Evolutionary conservation across 495 filamentous ascomycete species (phyloP).

Genomic region (Penicillium bialowiezense): DNA sequence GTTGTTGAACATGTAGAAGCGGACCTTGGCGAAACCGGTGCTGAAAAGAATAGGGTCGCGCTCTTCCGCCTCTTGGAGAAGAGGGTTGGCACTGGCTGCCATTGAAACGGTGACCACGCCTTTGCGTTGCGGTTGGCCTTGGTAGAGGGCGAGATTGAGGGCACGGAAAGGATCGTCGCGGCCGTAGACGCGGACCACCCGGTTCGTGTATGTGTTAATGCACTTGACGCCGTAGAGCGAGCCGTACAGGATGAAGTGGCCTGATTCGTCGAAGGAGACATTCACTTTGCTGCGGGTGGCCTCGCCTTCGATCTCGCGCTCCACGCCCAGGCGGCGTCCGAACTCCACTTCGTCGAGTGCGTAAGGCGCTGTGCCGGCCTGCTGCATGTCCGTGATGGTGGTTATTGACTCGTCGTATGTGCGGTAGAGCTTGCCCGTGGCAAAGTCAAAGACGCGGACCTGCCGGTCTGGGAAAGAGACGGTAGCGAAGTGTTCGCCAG

Average conservation of each 20-base stretch:
- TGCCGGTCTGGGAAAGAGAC: constrained; percentile 93
- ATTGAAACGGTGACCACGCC: constrained; percentile 92
- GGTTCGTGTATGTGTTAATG: constrained; percentile 91
- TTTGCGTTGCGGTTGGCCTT: constrained; percentile 91
- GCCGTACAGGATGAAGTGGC: constrained; percentile 91
- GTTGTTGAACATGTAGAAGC: constrained; percentile 98
- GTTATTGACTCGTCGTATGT: constrained; percentile 91
- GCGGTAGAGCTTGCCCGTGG: constrained; percentile 79
- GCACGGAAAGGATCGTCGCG: constrained; percentile 85
- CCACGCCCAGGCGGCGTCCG: constrained; percentile 80
- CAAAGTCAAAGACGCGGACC: constrained; percentile 89
- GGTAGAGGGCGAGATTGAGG: constrained; percentile 83
- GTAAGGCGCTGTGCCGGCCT: constrained; percentile 76
- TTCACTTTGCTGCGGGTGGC: constrained; percentile 70
- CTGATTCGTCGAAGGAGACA: constrained; percentile 92
- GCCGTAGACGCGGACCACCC: constrained; percentile 81
- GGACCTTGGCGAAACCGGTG: constrained; percentile 82
- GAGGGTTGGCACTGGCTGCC: constrained; percentile 90
- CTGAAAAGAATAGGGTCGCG: constrained; percentile 85
- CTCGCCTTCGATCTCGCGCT: constrained; percentile 77
- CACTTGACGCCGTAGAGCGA: constrained; percentile 89
- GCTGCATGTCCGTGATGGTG: constrained; percentile 89
- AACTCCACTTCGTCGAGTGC: constrained; percentile 89
- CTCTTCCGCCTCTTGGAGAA: constrained; percentile 87
- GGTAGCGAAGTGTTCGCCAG: constrained; percentile 79